Evolutionary conservation across 805 yeast species (phyloP).

Genomic region (Hanseniaspora lindneri): DNA sequence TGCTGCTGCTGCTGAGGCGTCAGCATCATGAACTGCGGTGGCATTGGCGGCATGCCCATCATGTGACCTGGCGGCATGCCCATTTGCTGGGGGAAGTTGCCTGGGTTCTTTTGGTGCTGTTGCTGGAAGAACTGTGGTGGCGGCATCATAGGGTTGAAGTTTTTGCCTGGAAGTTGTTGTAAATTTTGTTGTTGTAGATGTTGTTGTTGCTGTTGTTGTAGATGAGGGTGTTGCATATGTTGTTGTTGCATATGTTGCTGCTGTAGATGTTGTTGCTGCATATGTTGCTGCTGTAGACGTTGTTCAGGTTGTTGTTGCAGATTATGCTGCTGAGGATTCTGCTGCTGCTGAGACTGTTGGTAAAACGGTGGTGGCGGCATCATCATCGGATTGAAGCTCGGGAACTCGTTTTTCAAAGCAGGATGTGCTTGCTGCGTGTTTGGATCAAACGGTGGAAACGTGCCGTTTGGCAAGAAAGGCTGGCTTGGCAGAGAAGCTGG

Average conservation of each 20-base stretch:
- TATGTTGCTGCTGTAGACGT: no score
- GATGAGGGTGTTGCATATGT: no score
- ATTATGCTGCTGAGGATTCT: neutral
- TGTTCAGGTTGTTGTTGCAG: no score
- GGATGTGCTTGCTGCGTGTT: no score
- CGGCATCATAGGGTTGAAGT: neutral
- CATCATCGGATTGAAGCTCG: neutral
- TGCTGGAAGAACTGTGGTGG: neutral
- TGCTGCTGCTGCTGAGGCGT: neutral
- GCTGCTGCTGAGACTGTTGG: neutral
- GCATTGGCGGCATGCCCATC: conserved; percentile 22
- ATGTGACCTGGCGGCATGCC: neutral
- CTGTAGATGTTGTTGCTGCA: no score
- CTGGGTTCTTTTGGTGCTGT: neutral
- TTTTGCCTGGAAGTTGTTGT: neutral
- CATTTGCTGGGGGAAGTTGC: neutral
- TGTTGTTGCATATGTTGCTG: no score
- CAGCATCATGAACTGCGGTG: conserved; percentile 18
- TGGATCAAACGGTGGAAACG: no score
- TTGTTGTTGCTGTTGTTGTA: no score
- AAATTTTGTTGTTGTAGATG: no score
- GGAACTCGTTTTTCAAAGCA: no score
- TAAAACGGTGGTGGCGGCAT: neutral
- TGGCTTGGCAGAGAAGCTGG: neutral
- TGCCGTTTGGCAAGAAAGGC: no score